Evolutionary conservation across 768 basidiomycete genomes (phyloP).

Genomic region (Boletus huronensis): DNA sequence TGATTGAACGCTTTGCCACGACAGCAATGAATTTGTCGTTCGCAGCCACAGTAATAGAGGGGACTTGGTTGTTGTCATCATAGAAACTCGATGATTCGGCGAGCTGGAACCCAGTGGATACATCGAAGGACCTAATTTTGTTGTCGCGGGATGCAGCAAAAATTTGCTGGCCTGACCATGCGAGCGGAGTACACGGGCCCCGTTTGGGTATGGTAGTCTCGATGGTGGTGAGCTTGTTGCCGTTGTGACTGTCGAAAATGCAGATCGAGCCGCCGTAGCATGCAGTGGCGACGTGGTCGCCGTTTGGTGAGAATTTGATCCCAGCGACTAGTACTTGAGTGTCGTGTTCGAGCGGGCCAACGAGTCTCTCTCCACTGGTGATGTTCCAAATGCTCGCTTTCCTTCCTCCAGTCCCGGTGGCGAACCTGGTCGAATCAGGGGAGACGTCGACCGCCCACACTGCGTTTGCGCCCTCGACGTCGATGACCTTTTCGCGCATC

Average conservation of each 20-base stretch:
- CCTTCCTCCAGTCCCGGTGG: neutral
- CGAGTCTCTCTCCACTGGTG: neutral
- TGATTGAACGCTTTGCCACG: neutral
- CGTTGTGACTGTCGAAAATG: neutral
- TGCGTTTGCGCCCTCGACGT: neutral
- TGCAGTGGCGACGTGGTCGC: neutral
- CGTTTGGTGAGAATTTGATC: neutral
- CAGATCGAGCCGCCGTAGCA: neutral
- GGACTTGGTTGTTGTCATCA: neutral
- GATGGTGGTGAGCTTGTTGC: neutral
- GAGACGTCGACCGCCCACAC: neutral
- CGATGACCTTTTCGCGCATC: neutral
- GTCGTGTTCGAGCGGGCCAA: neutral
- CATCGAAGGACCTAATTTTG: neutral
- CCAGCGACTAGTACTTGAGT: neutral
- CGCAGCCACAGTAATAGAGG: neutral
- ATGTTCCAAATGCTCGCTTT: neutral
- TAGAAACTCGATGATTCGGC: neutral
- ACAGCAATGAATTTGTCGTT: neutral
- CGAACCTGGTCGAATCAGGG: no score
- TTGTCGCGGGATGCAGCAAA: neutral
- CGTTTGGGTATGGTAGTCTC: fast-evolving
- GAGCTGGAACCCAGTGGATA: neutral
- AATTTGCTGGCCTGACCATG: neutral
- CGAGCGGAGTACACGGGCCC: neutral